Percentiles rank a stretch among this genome's conserved stretches.
phyloP scores from a whole-genome alignment of 768 basidiomycete genomes.

The Tylopilus intermedius region DNA sequence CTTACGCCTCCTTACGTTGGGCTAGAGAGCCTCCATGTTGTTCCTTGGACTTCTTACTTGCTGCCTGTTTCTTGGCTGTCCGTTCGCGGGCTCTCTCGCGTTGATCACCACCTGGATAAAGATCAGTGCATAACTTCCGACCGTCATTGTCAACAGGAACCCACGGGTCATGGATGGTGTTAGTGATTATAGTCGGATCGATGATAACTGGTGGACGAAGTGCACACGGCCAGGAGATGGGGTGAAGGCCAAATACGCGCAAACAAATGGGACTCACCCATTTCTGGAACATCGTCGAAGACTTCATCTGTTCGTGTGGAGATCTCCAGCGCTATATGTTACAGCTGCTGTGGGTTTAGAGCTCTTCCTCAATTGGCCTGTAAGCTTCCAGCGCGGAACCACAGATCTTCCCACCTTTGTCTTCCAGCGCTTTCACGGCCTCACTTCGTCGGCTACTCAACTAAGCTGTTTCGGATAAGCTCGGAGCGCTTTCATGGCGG shows the following conservation, averaged over 20 bases:
- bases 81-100: slow-evolving; percentile 69
- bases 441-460: slow-evolving; percentile 10
- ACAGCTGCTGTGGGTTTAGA: slow-evolving; percentile 3
- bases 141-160: slow-evolving; percentile 21
- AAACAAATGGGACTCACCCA: slow-evolving; percentile 18
- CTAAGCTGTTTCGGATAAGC: slow-evolving; percentile 4
- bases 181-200: slow-evolving; percentile 5
- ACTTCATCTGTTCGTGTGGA: background rate
- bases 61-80: slow-evolving; percentile 66
- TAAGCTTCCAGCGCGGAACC: background rate
- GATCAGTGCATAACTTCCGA: slow-evolving; percentile 8
- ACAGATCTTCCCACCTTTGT: background rate
- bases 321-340: slow-evolving; percentile 14
- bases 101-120: slow-evolving; percentile 68
- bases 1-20: slow-evolving; percentile 75
- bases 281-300: slow-evolving; percentile 4
- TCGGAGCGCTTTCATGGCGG: slow-evolving; percentile 8
- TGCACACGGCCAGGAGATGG: background rate
- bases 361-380: background rate
- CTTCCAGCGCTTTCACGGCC: slow-evolving; percentile 1
- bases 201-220: slow-evolving; percentile 4
- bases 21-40: slow-evolving; percentile 40
- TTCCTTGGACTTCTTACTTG: slow-evolving; percentile 58
- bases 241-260: slow-evolving; percentile 13
- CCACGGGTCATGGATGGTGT: slow-evolving; percentile 48